Evolutionary conservation across 2,329 filamentous ascomycete species (phyloP).

Genomic region (Xylariales sp.): DNA sequence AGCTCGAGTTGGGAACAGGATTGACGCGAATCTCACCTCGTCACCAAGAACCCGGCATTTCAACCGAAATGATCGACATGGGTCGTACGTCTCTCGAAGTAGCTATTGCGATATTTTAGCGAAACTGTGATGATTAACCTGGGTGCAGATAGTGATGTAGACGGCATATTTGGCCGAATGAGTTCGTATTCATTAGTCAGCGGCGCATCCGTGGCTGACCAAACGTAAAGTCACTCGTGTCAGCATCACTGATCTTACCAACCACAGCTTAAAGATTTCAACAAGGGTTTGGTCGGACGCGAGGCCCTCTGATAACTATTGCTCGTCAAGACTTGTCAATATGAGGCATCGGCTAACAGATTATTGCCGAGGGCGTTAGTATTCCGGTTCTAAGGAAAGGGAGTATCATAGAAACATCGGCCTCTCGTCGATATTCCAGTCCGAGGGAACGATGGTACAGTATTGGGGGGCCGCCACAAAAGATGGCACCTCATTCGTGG

Average conservation of each 20-base stretch:
- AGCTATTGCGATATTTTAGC: not conserved
- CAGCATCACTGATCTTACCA: not conserved
- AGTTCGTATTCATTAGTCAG: not conserved
- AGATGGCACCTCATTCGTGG: not conserved
- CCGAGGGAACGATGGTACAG: not conserved
- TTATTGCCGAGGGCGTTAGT: not conserved
- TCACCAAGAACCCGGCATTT: not conserved
- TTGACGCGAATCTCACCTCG: not conserved
- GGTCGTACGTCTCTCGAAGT: not conserved
- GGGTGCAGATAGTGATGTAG: not conserved
- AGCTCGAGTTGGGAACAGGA: not conserved
- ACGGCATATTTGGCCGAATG: not conserved
- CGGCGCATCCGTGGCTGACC: slow-evolving; percentile 5
- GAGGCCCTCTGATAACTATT: not conserved
- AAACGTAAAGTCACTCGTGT: not conserved
- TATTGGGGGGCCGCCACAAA: too few relatives aligned
- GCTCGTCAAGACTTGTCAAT: not conserved
- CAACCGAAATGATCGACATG: not conserved
- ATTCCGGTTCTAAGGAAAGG: not conserved
- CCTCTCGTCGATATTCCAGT: not conserved
- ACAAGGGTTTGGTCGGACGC: not conserved
- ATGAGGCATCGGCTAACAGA: not conserved
- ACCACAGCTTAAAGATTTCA: not conserved
- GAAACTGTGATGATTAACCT: not conserved
- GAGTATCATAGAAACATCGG: not conserved